These are phyloP conservation scores for Solanum clarkiae DNA, from an alignment of 257 asterid genomes.

Conservation along the genomic window DNA sequence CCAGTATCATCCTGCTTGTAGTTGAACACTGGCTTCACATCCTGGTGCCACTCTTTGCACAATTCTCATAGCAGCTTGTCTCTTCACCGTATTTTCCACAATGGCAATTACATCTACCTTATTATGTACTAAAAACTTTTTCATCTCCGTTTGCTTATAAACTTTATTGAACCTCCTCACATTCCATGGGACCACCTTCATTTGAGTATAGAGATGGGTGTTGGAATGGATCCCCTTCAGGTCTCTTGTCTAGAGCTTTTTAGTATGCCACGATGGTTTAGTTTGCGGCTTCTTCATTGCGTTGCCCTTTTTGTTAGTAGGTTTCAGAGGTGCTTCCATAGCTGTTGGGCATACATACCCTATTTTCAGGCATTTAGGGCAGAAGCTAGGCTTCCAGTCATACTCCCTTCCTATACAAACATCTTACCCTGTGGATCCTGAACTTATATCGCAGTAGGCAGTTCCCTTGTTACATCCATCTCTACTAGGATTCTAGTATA, in stretches of 20 bases:
- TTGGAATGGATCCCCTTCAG: too few species aligned
- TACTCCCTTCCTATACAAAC: too few species aligned
- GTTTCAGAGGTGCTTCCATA: too few species aligned
- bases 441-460: background rate
- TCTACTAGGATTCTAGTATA: background rate
- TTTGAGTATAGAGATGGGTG: too few species aligned
- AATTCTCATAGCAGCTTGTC: background rate
- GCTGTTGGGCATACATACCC: background rate
- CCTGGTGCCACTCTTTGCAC: background rate
- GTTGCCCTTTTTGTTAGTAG: too few species aligned
- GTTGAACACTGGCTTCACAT: background rate
- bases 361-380: too few species aligned
- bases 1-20: too few species aligned
- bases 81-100: background rate
- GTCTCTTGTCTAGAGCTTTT: too few species aligned
- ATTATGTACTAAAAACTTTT: background rate
- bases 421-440: background rate
- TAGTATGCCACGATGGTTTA: too few species aligned
- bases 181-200: background rate
- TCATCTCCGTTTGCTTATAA: background rate
- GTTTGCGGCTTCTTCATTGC: too few species aligned
- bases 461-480: background rate
- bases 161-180: background rate
- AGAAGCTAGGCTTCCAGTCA: too few species aligned
- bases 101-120: background rate